These are phyloP conservation scores for Willaertia magna DNA, from an alignment of 208 protist genomes.

Conservation along the genomic window DNA sequence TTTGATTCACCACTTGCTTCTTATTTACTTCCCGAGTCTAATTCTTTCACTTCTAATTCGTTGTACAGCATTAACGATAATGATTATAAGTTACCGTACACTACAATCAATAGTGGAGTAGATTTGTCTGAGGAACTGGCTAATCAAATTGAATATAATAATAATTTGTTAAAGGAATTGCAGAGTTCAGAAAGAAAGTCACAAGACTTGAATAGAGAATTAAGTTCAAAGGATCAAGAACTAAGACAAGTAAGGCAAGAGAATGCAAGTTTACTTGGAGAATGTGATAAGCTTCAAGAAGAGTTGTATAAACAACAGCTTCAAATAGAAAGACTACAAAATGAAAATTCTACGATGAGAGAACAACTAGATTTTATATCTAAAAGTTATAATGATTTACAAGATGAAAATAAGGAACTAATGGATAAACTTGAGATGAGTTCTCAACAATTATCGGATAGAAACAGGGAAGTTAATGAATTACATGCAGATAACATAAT, in stretches of 20 bases:
- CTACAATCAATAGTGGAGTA: not conserved
- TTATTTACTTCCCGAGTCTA: too few species aligned
- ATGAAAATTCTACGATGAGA: not conserved
- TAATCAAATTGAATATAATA: not conserved
- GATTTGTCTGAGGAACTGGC: not conserved
- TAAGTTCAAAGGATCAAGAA: not conserved
- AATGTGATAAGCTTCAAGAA: not conserved
- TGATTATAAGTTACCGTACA: not conserved
- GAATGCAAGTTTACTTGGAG: not conserved
- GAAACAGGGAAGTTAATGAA: not conserved
- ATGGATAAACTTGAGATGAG: not conserved
- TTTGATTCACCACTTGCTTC: too few species aligned
- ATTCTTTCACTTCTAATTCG: too few species aligned
- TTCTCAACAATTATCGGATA: not conserved
- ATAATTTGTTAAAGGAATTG: not conserved
- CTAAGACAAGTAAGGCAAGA: not conserved
- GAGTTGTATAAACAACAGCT: not conserved
- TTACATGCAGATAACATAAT: not conserved
- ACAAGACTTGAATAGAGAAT: not conserved
- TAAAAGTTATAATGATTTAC: not conserved
- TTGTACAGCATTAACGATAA: not conserved
- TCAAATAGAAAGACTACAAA: not conserved
- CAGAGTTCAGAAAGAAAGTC: not conserved
- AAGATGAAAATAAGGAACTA: not conserved
- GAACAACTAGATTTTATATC: not conserved